Conservation (phyloP, 495 filamentous ascomycete genomes). For the Daldinia vernicosa region DNA sequence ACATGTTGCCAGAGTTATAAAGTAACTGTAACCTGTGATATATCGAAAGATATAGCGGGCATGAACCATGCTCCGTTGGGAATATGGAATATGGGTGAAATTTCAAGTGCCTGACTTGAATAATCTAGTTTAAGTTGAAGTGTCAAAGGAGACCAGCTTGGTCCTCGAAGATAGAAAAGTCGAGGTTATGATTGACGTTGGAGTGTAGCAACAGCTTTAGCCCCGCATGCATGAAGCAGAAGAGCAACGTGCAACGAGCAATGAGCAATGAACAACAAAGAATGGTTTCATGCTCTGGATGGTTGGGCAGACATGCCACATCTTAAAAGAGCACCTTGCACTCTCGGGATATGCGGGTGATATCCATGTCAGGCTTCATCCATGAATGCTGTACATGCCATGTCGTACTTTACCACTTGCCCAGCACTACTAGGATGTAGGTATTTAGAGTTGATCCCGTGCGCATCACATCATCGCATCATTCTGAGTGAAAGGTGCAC, state of each 20-base stretch:
- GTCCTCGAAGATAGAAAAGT: neutral
- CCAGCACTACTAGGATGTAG: constrained; percentile 6
- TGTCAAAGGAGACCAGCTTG: constrained; percentile 26
- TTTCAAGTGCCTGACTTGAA: neutral
- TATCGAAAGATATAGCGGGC: neutral
- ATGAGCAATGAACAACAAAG: constrained; percentile 8
- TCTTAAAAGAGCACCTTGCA: constrained; percentile 14
- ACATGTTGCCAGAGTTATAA: constrained; percentile 20
- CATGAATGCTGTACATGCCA: constrained; percentile 1
- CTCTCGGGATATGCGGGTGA: constrained; percentile 33
- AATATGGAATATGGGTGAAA: neutral
- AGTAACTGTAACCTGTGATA: neutral
- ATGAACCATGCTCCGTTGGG: neutral
- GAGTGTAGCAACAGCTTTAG: constrained; percentile 11
- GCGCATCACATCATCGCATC: constrained; percentile 38
- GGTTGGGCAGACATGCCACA: constrained; percentile 30
- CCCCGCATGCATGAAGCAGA: constrained; percentile 32
- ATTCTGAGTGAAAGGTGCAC: constrained; percentile 25
- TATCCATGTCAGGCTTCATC: constrained; percentile 32
- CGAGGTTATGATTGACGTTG: constrained; percentile 11
- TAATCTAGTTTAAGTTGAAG: neutral
- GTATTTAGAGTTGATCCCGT: constrained; percentile 43
- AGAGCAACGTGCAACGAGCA: constrained; percentile 5
- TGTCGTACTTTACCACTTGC: neutral
- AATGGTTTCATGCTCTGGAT: constrained; percentile 4